Evolutionary conservation across 2,329 filamentous ascomycete species (phyloP).

Genomic region (Trichoderma atroviride): DNA sequence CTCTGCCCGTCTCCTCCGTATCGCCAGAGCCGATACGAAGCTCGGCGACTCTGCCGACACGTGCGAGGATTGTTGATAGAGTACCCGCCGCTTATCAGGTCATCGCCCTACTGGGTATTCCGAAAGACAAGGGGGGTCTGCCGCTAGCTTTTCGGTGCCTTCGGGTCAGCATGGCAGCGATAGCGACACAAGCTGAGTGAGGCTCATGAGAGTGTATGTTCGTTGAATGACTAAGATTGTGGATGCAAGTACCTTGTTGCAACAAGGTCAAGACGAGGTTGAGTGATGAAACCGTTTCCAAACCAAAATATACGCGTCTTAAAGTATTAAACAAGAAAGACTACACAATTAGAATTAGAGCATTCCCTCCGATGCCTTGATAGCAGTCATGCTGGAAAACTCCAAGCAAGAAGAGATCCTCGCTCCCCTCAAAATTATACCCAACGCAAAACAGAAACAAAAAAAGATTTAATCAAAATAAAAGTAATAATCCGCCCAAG

Average conservation of each 20-base stretch:
- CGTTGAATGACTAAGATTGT: not conserved
- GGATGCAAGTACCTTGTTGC: not conserved
- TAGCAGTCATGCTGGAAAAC: slow-evolving; percentile 3
- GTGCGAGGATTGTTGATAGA: not conserved
- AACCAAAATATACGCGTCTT: not conserved
- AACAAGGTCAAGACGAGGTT: not conserved
- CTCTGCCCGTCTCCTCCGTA: not conserved
- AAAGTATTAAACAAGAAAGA: not conserved
- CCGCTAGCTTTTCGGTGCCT: not conserved
- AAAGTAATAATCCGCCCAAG: not conserved
- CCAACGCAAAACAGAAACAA: not conserved
- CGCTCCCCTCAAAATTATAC: not conserved
- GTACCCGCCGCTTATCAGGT: slow-evolving; percentile 8
- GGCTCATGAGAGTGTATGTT: not conserved
- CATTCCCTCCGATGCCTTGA: not conserved
- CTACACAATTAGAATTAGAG: not conserved
- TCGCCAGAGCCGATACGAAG: not conserved
- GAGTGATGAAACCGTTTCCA: not conserved
- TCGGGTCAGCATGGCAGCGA: not conserved
- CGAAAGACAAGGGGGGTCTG: not conserved
- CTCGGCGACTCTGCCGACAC: not conserved
- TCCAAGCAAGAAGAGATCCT: slow-evolving; percentile 2
- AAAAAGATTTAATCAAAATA: not conserved
- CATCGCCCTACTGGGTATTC: slow-evolving; percentile 3
- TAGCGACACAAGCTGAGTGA: not conserved